A percentile compares a stretch with the other conserved stretches of the same genome.
Conservation (phyloP, 345 rosid genomes). For the Gossypium longicalyx region DNA sequence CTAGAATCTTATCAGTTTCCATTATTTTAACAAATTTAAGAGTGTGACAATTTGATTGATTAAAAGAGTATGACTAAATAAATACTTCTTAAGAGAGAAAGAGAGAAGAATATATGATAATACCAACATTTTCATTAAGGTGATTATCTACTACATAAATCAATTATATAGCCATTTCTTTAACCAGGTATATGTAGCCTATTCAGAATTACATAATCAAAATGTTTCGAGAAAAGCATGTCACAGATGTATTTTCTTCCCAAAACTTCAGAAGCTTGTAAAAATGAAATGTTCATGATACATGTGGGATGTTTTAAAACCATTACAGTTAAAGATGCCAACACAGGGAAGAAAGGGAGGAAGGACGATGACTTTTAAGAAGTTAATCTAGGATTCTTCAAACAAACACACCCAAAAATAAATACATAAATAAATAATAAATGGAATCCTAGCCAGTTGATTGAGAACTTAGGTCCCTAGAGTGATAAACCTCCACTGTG, state of each 20-base stretch:
- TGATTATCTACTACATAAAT: not conserved
- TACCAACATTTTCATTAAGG: not conserved
- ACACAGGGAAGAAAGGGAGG: not conserved
- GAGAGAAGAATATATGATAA: not conserved
- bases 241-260: not conserved
- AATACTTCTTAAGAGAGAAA: not conserved
- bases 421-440: too few species aligned
- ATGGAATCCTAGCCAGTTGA: too few species aligned
- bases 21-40: not conserved
- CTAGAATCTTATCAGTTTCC: not conserved
- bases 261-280: not conserved
- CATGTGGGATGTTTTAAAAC: not conserved
- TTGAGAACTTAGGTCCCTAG: not conserved
- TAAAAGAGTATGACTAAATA: not conserved
- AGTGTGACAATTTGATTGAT: conserved; percentile 1
- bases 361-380: not conserved
- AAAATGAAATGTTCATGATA: not conserved
- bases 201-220: not conserved
- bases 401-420: too few species aligned
- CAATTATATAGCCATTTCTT: not conserved
- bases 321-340: not conserved
- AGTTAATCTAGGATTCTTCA: not conserved
- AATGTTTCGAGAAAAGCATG: not conserved
- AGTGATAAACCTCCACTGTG: not conserved
- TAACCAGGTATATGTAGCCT: not conserved